A percentile compares a stretch with the other conserved stretches of the same genome.
Evolutionary conservation across 352 stramenopile species (phyloP).

Genomic region (Globisporangium emineosum): DNA sequence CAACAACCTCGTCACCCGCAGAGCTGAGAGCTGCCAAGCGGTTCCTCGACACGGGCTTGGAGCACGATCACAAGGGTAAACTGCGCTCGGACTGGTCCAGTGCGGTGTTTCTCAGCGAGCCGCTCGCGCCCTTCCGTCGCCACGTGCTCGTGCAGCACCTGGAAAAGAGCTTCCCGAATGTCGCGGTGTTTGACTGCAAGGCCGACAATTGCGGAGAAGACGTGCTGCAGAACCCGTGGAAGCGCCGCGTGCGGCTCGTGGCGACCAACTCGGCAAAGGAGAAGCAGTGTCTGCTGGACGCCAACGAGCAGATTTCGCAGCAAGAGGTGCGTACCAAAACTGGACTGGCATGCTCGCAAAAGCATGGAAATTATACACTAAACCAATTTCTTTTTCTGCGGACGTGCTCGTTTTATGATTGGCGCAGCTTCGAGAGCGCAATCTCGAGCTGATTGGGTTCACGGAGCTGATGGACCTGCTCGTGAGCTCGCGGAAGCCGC

Average conservation of each 20-base stretch:
- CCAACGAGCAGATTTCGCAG: slow-evolving; percentile 28
- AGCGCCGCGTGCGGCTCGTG: slow-evolving; percentile 57
- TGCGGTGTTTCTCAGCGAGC: slow-evolving; percentile 51
- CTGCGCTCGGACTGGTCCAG: slow-evolving; percentile 20
- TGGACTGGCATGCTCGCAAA: not conserved
- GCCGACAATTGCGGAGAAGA: slow-evolving; percentile 44
- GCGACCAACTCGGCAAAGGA: slow-evolving; percentile 22
- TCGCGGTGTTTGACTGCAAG: slow-evolving; percentile 57
- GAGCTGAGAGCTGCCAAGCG: slow-evolving; percentile 27
- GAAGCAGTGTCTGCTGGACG: slow-evolving; percentile 28
- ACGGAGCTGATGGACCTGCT: slow-evolving; percentile 61
- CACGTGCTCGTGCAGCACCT: slow-evolving; percentile 53
- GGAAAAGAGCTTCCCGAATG: slow-evolving; percentile 35
- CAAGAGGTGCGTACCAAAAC: slow-evolving; percentile 17
- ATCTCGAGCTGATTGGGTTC: slow-evolving; percentile 61
- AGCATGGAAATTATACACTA: not conserved
- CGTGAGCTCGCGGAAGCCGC: slow-evolving; percentile 36
- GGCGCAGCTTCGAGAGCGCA: slow-evolving; percentile 31
- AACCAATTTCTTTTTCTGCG: not conserved
- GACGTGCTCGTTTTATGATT: not conserved
- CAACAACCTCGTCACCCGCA: not conserved
- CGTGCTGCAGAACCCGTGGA: slow-evolving; percentile 46
- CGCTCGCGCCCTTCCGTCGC: slow-evolving; percentile 59
- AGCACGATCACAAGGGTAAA: slow-evolving; percentile 14
- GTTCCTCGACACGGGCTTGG: slow-evolving; percentile 35